Base-by-base conservation (phyloP, 352 stramenopile genomes). In the Phytophthora cryptogea region DNA sequence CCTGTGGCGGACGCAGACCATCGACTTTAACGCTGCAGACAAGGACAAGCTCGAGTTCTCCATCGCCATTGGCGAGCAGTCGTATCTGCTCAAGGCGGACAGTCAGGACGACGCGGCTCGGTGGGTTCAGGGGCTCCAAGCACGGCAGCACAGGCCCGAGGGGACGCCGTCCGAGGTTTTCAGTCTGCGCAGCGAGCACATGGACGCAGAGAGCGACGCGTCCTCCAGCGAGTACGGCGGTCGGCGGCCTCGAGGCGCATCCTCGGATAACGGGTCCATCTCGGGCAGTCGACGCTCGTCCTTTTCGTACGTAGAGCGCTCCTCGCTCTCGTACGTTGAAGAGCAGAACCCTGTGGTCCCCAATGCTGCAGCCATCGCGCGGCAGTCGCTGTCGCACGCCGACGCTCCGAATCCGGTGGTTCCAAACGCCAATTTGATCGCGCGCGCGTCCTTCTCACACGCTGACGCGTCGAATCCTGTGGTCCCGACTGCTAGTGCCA, bases 1-100 rank as follows among this genome's bases (percentile, higher is more conserved):
- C 55, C 59, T 95, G 52, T 95, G 86, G 86, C 83, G 83, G 32
- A 95, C 83, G 40, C 82, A 92, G 50, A 78, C 77, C 59, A 95
- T 95, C 62, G 80, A 88, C 35, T 72, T 91, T 54, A 79, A 79
- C 51, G 16, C 75, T 5, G 56, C 62, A 27, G 83, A 95, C 68
- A 51, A 53, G 1, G 63, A 84, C 39, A 75, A 76, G 33, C 73
- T 86, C 52, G 86, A 95, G 65, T 95, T 95, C 62, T 91, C 77
- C 31, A 90, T 95, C 70, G 72, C 80, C 42, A 93, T 95, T 43
- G 86, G 83, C 56, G 86, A 95, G 32, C 86, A 95, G 66, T 92
- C 83, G 31, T 95, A 95, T 57, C 56, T 95, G 16, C 79, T 95
- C 49, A 91, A 90, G 63, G 83, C 86, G 7, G 83, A 89, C 54